Percentiles rank a stretch among this genome's conserved stretches.
phyloP scores from a whole-genome alignment of 106 monocot genomes.

The Dactylorhiza incarnata region DNA sequence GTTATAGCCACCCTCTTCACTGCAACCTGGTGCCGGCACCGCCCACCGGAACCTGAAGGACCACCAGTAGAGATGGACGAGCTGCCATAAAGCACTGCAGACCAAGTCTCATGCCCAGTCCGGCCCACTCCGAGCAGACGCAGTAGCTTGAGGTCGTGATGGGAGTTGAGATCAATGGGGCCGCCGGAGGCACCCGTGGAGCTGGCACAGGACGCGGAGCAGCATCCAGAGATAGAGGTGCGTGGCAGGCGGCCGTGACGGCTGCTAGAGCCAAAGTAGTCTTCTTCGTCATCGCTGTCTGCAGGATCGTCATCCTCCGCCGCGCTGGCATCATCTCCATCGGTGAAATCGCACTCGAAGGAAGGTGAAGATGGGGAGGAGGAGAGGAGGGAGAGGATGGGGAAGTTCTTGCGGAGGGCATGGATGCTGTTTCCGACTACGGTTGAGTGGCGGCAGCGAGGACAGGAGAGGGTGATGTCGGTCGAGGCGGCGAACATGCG shows the following conservation, averaged over 20 bases:
- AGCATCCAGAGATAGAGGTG: slow-evolving; percentile 31
- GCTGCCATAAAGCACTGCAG: slow-evolving; percentile 51
- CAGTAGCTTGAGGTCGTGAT: slow-evolving; percentile 70
- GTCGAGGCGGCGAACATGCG: slow-evolving; percentile 68
- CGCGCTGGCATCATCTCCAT: slow-evolving; percentile 40
- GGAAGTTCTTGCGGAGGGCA: slow-evolving; percentile 90
- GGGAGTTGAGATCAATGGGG: slow-evolving; percentile 56
- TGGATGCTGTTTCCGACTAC: slow-evolving; percentile 83
- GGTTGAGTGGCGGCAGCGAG: slow-evolving; percentile 89
- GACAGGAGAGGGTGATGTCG: slow-evolving; percentile 68
- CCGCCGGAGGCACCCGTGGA: slow-evolving; percentile 9
- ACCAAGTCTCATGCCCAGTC: slow-evolving; percentile 78
- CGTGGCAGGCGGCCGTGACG: slow-evolving; percentile 11
- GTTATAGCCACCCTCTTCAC: slow-evolving; percentile 71
- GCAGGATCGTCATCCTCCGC: slow-evolving; percentile 5
- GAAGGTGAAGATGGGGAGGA: slow-evolving; percentile 61
- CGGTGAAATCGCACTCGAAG: slow-evolving; percentile 46
- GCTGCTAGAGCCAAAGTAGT: slow-evolving; percentile 19
- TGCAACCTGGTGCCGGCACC: slow-evolving; percentile 75
- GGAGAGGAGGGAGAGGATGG: slow-evolving; percentile 74
- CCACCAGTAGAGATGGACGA: slow-evolving; percentile 12
- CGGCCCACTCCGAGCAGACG: slow-evolving; percentile 47
- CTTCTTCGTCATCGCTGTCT: slow-evolving; percentile 29
- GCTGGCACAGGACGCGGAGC: slow-evolving; percentile 15
- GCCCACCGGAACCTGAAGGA: slow-evolving; percentile 19